phyloP scores from a whole-genome alignment of 2,329 filamentous ascomycete genomes.

The Exutisphaerella laricina region DNA sequence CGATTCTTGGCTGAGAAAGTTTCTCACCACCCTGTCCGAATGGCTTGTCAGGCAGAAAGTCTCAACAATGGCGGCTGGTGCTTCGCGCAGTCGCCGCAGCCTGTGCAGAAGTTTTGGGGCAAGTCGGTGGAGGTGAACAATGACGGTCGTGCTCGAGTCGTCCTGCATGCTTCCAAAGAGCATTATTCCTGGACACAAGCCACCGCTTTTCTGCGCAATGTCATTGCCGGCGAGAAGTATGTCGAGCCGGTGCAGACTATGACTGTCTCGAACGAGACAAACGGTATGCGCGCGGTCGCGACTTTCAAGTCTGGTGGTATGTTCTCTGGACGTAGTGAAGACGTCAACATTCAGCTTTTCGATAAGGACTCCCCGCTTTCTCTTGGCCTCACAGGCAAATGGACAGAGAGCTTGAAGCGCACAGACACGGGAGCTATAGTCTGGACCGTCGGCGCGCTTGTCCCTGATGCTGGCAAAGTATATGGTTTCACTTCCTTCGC shows the following conservation, averaged over 20 bases:
- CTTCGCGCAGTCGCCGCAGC: constrained; percentile 78
- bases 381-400: constrained; percentile 70
- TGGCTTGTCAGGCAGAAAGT: constrained; percentile 84
- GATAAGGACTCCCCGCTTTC: constrained; percentile 60
- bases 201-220: constrained; percentile 87
- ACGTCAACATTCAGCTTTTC: constrained; percentile 71
- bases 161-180: constrained; percentile 64
- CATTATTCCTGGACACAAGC: constrained; percentile 83
- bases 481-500: constrained; percentile 90
- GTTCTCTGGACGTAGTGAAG: constrained; percentile 92
- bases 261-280: constrained; percentile 77
- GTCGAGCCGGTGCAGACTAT: constrained; percentile 90
- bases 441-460: constrained; percentile 73
- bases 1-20: constrained; percentile 95
- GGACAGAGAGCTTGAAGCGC: constrained; percentile 69
- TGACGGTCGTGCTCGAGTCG: constrained; percentile 76
- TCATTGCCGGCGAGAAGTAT: constrained; percentile 97
- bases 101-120: constrained; percentile 97
- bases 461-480: constrained; percentile 69
- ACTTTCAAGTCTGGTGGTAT: constrained; percentile 95
- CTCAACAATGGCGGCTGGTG: constrained; percentile 64
- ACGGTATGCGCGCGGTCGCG: constrained; percentile 73
- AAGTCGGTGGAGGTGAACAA: constrained; percentile 93
- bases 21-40: constrained; percentile 80
- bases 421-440: constrained; percentile 61